Evolutionary conservation across 768 basidiomycete genomes (phyloP).

Genomic region (Tremella mesenterica): DNA sequence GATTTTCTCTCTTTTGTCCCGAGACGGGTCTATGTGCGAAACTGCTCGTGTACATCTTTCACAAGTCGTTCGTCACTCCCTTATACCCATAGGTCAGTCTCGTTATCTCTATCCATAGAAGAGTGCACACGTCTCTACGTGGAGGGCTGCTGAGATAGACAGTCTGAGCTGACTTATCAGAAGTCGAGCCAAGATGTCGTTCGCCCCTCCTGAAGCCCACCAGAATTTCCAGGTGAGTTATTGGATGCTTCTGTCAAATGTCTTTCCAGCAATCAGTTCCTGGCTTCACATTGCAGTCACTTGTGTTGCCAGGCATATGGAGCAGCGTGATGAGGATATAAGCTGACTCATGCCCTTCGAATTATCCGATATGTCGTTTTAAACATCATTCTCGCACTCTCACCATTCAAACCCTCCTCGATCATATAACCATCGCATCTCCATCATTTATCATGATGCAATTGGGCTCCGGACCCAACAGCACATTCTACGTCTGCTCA

Average conservation of each 20-base stretch:
- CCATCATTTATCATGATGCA: too few relatives aligned
- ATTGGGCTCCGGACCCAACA: slow-evolving; percentile 44
- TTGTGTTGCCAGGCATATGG: too few relatives aligned
- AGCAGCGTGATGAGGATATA: neutral
- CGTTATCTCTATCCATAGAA: neutral
- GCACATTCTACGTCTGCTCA: slow-evolving; percentile 95
- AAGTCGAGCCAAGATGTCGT: slow-evolving; percentile 66
- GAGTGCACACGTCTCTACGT: neutral
- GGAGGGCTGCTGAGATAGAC: neutral
- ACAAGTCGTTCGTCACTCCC: neutral
- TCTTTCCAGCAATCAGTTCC: too few relatives aligned
- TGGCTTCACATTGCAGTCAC: too few relatives aligned
- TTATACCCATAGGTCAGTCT: neutral
- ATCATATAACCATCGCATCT: too few relatives aligned
- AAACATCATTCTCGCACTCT: too few relatives aligned
- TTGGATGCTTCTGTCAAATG: too few relatives aligned
- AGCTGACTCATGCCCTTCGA: too few relatives aligned
- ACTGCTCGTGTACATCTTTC: neutral
- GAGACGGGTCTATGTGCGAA: slow-evolving; percentile 4
- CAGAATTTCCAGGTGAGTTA: slow-evolving; percentile 79
- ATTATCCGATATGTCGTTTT: too few relatives aligned
- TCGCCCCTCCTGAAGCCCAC: slow-evolving; percentile 90
- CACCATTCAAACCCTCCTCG: too few relatives aligned
- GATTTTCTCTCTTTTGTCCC: slow-evolving; percentile 12
- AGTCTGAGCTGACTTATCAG: slow-evolving; percentile 4